phyloP scores from a whole-genome alignment of 768 basidiomycete genomes.

The Lactarius quietus region DNA sequence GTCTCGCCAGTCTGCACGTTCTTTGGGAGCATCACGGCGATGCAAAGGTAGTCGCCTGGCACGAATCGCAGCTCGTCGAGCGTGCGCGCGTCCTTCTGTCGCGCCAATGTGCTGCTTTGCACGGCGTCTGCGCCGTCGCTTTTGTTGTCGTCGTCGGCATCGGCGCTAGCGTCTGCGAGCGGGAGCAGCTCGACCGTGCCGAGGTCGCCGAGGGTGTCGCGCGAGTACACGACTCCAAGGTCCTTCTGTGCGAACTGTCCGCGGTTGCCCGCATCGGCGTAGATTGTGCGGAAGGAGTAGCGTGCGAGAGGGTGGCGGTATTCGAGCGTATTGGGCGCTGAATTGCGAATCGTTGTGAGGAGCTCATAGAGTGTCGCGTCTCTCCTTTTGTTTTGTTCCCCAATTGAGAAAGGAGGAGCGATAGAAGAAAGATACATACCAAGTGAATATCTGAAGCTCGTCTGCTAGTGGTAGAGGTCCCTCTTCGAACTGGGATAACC shows the following conservation, averaged over 20 bases:
- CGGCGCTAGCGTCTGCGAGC: constrained; percentile 45
- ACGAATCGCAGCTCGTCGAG: constrained; percentile 77
- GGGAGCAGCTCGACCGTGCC: constrained; percentile 55
- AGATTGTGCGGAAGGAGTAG: constrained; percentile 77
- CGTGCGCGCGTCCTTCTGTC: constrained; percentile 54
- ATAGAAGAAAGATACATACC: constrained; percentile 42
- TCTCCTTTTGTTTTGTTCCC: constrained; percentile 53
- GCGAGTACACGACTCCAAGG: constrained; percentile 75
- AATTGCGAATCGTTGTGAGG: constrained; percentile 69
- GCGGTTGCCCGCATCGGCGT: constrained; percentile 67
- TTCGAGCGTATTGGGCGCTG: constrained; percentile 63
- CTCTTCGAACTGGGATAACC: constrained; percentile 71
- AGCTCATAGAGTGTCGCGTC: constrained; percentile 80
- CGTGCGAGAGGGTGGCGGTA: constrained; percentile 79
- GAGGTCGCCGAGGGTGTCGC: constrained; percentile 81
- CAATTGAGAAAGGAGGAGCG: neutral
- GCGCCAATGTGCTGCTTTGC: constrained; percentile 21
- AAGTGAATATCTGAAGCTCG: constrained; percentile 79
- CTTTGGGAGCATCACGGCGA: constrained; percentile 75
- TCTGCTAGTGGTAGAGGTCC: constrained; percentile 72
- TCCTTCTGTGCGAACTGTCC: constrained; percentile 75
- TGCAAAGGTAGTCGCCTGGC: constrained; percentile 74
- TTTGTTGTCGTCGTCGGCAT: constrained; percentile 10
- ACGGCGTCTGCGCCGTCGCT: neutral
- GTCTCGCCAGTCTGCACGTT: constrained; percentile 44